Evolutionary conservation across 306 rosid species (phyloP), one percentile per base, ranked within the genome.

Genomic region (Mimosa pudica): DNA sequence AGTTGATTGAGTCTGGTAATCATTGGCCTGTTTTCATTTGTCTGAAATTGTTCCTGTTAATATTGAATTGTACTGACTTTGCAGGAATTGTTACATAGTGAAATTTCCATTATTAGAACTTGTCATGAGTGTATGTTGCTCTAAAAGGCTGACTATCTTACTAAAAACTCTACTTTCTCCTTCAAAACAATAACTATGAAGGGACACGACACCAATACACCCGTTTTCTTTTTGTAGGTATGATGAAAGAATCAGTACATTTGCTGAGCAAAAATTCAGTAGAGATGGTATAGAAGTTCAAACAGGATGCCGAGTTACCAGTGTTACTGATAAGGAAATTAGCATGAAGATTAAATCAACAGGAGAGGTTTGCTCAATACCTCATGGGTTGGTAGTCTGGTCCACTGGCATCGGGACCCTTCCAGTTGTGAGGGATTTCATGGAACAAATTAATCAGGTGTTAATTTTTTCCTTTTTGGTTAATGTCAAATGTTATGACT

Each of bases 361-460:
- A 1, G 98, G 92, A 82, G 90, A 82, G 79, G 75, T 85, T 61
- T 86, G 79, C 91, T 86, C 94, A 62, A 38, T 88, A 41, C 98
- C 98, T 8, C 97, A 95, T 78, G 98, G 98, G 49, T 76, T 95
- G 83, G 71, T 95, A 84, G 91, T 95, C 65, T 95, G 98, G 98
- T 91, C 98, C 80, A 95, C 98, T 49, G 98, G 98, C 24, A 80
- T 95, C 63, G 80, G 87, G 84, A 90, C 98, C 80, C 86, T 93
- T 87, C 98, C 98, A 24, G 97, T 95, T 78, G 87, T 95, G 82
- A 87, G 78, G 81, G 88, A 92, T 82, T 91, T 92, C 75, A 95
- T 92, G 98, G 88, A 89, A 84, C 91, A 95, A 87, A 86, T 95
- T 81, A 97, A 92, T 75, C 98, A 95, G 98, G 98, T 95, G n/a